A percentile compares a stretch with the other conserved stretches of the same genome.
These are phyloP conservation scores for Musa troglodytarum DNA, from an alignment of 176 grass and related monocot species.

Conservation along the genomic window DNA sequence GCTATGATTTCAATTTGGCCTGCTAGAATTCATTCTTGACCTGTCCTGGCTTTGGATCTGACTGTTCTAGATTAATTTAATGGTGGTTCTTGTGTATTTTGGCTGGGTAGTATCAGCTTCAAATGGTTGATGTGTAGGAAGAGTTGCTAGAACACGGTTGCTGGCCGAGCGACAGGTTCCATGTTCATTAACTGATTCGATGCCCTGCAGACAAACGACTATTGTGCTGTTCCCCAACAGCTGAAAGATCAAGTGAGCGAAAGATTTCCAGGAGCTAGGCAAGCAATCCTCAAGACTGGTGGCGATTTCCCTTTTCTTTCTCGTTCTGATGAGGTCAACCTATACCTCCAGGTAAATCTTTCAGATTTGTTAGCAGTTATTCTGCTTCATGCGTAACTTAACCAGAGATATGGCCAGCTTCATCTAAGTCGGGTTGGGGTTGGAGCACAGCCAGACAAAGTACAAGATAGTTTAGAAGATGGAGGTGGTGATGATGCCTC, in stretches of 20 bases:
- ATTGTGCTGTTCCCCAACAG: conserved; percentile 80
- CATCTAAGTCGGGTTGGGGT: conserved; percentile 90
- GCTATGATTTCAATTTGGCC: too few species aligned
- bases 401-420: conserved; percentile 48
- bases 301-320: conserved; percentile 97
- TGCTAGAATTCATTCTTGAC: too few species aligned
- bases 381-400: conserved; percentile 9
- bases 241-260: conserved; percentile 86
- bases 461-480: conserved; percentile 45
- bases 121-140: too few species aligned
- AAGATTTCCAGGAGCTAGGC: conserved; percentile 75
- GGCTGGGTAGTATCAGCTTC: too few species aligned
- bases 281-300: conserved; percentile 73
- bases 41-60: too few species aligned
- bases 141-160: too few species aligned
- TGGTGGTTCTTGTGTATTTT: too few species aligned
- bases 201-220: conserved; percentile 73
- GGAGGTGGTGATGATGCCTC: conserved; percentile 40
- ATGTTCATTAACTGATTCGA: background rate
- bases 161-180: background rate
- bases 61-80: too few species aligned
- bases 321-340: conserved; percentile 85
- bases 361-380: conserved; percentile 15
- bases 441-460: conserved; percentile 63
- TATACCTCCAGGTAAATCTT: conserved; percentile 83